Conservation (phyloP, 2,329 filamentous ascomycete genomes). For the Hymenoscyphus albidus region DNA sequence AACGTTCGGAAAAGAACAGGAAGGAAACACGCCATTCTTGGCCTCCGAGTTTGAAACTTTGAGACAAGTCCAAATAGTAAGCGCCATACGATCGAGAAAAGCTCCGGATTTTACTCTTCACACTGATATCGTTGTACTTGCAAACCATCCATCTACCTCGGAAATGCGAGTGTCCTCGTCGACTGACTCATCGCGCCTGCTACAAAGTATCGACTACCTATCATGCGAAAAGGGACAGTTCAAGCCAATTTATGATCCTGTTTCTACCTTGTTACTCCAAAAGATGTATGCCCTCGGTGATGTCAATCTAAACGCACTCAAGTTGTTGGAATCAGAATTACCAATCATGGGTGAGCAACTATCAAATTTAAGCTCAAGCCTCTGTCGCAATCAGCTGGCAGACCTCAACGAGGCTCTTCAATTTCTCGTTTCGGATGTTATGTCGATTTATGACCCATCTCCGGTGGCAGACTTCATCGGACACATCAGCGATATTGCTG, state of each 20-base stretch:
- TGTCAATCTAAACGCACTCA: conserved; percentile 57
- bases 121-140: conserved; percentile 29
- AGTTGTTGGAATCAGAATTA: conserved; percentile 62
- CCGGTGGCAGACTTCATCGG: background rate
- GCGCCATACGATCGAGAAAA: conserved; percentile 16
- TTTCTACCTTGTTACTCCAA: conserved; percentile 51
- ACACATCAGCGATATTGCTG: background rate
- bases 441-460: conserved; percentile 25
- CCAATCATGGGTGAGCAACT: conserved; percentile 54
- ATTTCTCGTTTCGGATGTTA: conserved; percentile 22
- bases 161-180: conserved; percentile 30
- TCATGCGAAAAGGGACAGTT: conserved; percentile 33
- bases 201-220: conserved; percentile 32
- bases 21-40: conserved; percentile 47
- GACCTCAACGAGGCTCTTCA: conserved; percentile 38
- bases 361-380: conserved; percentile 20
- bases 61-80: conserved; percentile 41
- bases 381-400: conserved; percentile 46
- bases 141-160: conserved; percentile 29
- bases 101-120: conserved; percentile 13
- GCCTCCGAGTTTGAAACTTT: conserved; percentile 53
- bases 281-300: conserved; percentile 50
- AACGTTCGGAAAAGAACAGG: conserved; percentile 42
- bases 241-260: conserved; percentile 44
- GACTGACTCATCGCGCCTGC: conserved; percentile 22